phyloP scores from a whole-genome alignment of 2,329 filamentous ascomycete genomes.

The Exophiala sp. region DNA sequence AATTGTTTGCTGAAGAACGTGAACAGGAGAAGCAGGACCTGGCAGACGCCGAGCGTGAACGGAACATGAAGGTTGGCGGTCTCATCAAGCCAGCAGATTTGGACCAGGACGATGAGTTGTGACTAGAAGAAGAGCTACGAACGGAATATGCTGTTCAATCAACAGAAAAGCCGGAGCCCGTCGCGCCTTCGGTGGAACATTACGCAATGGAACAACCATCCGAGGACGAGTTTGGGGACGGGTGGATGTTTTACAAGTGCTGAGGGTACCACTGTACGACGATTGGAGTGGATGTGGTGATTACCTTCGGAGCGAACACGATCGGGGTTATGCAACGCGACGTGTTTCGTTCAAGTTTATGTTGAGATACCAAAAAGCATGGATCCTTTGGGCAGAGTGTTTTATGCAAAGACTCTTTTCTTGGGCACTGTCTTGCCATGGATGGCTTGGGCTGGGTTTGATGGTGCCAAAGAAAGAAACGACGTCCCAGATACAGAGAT shows the following conservation, averaged over 20 bases:
- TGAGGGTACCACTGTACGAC: not conserved
- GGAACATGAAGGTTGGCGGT: constrained; percentile 90
- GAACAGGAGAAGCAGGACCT: constrained; percentile 85
- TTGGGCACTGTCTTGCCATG: constrained; percentile 7
- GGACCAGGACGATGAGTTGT: constrained; percentile 75
- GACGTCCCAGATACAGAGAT: no score
- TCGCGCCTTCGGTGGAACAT: constrained; percentile 25
- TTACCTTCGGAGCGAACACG: no score
- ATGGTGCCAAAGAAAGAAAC: not conserved
- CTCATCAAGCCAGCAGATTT: constrained; percentile 96
- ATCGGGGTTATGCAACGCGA: no score
- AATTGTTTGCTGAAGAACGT: constrained; percentile 89
- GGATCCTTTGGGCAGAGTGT: constrained; percentile 1
- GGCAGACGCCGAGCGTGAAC: constrained; percentile 83
- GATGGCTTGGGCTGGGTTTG: not conserved
- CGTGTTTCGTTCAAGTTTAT: not conserved
- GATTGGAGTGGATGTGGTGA: no score
- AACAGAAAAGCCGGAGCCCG: constrained; percentile 2
- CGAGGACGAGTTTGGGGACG: constrained; percentile 16
- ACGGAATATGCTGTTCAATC: constrained; percentile 29
- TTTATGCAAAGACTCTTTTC: constrained; percentile 7
- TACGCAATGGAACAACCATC: constrained; percentile 22
- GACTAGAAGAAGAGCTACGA: constrained; percentile 70
- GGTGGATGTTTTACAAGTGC: constrained; percentile 27
- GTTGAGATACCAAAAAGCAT: constrained; percentile 27